A percentile compares a stretch with the other conserved stretches of the same genome.
phyloP scores from a whole-genome alignment of 192 early-diverging fungal species.

The Backusella australiensis region DNA sequence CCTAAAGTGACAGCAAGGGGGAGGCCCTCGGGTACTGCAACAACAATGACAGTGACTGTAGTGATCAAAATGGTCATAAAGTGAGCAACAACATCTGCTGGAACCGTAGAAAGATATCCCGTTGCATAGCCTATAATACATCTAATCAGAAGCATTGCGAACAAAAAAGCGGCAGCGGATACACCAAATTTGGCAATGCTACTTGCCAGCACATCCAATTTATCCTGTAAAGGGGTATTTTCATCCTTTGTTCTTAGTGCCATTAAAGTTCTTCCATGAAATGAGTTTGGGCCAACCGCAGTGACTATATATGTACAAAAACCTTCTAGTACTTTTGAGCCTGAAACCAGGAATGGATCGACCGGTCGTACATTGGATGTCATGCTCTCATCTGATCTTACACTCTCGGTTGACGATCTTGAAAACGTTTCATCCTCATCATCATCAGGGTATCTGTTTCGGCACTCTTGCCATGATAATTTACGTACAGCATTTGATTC shows the following conservation, averaged over 20 bases:
- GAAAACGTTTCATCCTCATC: neutral
- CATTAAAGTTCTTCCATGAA: constrained; percentile 87
- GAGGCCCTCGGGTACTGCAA: constrained; percentile 99
- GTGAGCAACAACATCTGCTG: constrained; percentile 50
- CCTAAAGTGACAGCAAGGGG: constrained; percentile 90
- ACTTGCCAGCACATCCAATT: constrained; percentile 85
- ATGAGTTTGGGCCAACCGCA: constrained; percentile 83
- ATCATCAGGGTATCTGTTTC: neutral
- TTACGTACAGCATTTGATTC: constrained; percentile 91
- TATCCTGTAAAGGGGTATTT: constrained; percentile 90
- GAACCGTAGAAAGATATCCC: constrained; percentile 17
- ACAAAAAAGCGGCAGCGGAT: constrained; percentile 76
- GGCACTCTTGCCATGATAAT: constrained; percentile 50
- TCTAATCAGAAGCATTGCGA: constrained; percentile 79
- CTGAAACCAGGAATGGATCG: constrained; percentile 88
- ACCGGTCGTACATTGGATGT: neutral
- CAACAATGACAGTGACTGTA: constrained; percentile 94
- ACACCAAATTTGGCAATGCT: constrained; percentile 91
- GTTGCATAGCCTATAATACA: constrained; percentile 64
- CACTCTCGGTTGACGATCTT: neutral
- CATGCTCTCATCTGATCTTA: neutral
- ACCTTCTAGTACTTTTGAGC: constrained; percentile 90
- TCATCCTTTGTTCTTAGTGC: constrained; percentile 80
- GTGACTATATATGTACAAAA: constrained; percentile 84
- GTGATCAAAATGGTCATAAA: constrained; percentile 82